Conservation (phyloP, 2,329 filamentous ascomycete species). For the Aureobasidium sp. region DNA sequence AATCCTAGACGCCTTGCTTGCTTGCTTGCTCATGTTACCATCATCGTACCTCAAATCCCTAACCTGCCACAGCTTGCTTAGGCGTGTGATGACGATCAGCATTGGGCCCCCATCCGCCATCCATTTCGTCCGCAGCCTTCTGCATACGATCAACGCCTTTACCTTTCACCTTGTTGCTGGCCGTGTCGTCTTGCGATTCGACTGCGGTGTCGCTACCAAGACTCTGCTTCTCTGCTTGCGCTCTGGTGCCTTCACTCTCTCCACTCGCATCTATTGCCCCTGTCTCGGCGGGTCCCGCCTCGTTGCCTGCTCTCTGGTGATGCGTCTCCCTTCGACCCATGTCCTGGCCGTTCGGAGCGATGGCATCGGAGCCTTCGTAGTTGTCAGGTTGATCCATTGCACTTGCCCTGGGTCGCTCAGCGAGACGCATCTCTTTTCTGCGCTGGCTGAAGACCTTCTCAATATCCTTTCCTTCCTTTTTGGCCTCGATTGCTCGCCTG, state of each 20-base stretch:
- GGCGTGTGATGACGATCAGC: conserved; percentile 1
- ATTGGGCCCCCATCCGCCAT: not conserved
- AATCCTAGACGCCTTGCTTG: not conserved
- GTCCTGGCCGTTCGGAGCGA: conserved; percentile 12
- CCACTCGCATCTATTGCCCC: conserved; percentile 10
- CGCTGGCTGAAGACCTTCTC: conserved; percentile 25
- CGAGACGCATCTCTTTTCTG: conserved; percentile 22
- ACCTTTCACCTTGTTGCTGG: not conserved
- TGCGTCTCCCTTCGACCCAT: not conserved
- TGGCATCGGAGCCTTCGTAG: not conserved
- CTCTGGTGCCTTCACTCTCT: not conserved
- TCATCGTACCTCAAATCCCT: not conserved
- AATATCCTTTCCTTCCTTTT: conserved; percentile 25
- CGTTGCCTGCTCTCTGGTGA: conserved; percentile 1
- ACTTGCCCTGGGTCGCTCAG: conserved; percentile 23
- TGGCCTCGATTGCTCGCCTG: conserved; percentile 23
- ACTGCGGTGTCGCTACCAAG: conserved; percentile 7
- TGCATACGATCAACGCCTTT: not conserved
- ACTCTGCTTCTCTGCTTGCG: not conserved
- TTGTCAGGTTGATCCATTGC: conserved; percentile 23
- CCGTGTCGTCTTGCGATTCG: not conserved
- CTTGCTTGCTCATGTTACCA: not conserved
- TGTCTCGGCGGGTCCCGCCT: not conserved
- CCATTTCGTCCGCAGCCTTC: not conserved
- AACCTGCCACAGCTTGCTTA: conserved; percentile 3